These are phyloP conservation scores for Triticum turgidum DNA, from an alignment of 176 grass and related monocot species.

Conservation along the genomic window DNA sequence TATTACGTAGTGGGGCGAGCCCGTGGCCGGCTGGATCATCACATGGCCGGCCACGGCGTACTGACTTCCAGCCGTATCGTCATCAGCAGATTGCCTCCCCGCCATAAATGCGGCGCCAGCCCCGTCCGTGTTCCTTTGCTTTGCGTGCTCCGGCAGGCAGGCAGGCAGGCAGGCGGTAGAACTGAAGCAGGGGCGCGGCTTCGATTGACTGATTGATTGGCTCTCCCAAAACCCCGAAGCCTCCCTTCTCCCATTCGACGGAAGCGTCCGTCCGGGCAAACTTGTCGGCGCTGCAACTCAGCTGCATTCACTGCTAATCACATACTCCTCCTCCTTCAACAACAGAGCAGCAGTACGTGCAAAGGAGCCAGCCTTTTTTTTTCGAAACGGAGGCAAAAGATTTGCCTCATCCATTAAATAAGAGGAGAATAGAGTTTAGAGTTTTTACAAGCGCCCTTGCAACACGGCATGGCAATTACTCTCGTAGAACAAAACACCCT, in stretches of 20 bases:
- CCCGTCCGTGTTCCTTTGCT: neutral
- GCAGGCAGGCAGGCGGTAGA: neutral
- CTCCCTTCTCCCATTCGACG: neutral
- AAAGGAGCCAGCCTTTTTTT: too few species aligned
- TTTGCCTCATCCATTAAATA: too few species aligned
- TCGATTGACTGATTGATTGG: neutral
- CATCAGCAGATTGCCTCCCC: neutral
- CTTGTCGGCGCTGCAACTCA: neutral
- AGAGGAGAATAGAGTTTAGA: too few species aligned
- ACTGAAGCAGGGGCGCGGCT: neutral
- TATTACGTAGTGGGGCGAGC: neutral
- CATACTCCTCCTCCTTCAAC: too few species aligned
- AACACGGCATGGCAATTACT: too few species aligned
- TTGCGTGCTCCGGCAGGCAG: neutral
- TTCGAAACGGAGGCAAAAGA: too few species aligned
- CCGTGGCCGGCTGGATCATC: neutral
- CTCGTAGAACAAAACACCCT: too few species aligned
- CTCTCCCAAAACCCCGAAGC: neutral
- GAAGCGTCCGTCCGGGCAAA: neutral
- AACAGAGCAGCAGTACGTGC: neutral
- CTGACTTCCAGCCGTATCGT: neutral
- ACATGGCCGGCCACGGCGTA: neutral
- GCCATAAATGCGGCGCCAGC: neutral
- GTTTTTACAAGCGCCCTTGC: too few species aligned
- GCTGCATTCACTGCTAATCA: slow-evolving; percentile 1